These are phyloP conservation scores for Serendipita indica DNA, from an alignment of 768 basidiomycete genomes.

Conservation along the genomic window DNA sequence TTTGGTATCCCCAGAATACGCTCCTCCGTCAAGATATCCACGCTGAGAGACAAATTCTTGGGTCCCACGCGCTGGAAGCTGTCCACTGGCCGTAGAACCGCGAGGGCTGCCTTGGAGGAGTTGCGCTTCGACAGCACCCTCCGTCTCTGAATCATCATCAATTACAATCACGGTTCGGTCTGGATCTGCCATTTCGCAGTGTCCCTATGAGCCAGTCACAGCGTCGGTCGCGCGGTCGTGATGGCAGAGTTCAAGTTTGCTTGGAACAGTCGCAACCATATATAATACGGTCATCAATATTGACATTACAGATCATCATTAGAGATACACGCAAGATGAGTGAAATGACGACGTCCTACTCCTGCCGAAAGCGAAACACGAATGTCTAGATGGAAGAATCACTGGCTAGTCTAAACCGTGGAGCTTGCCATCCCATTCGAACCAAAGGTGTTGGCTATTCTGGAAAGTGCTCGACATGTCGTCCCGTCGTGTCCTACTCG, in stretches of 20 bases:
- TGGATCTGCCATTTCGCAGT: no score
- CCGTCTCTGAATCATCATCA: slow-evolving; percentile 2
- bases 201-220: no score
- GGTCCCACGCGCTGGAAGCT: not conserved
- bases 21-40: no score
- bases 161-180: slow-evolving; percentile 8
- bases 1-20: not conserved
- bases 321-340: no score
- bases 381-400: not conserved
- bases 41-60: no score
- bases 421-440: slow-evolving; percentile 3
- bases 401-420: not conserved
- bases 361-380: no score
- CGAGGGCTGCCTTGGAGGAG: not conserved
- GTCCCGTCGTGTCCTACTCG: not conserved
- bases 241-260: no score
- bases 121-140: slow-evolving; percentile 1
- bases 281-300: no score
- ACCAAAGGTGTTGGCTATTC: not conserved
- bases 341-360: no score
- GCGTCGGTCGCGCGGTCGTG: no score
- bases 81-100: not conserved
- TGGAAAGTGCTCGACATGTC: not conserved
- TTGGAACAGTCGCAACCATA: no score
- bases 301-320: no score